Base-by-base conservation (phyloP, 495 filamentous ascomycete genomes). In the Penicillium antarcticum region DNA sequence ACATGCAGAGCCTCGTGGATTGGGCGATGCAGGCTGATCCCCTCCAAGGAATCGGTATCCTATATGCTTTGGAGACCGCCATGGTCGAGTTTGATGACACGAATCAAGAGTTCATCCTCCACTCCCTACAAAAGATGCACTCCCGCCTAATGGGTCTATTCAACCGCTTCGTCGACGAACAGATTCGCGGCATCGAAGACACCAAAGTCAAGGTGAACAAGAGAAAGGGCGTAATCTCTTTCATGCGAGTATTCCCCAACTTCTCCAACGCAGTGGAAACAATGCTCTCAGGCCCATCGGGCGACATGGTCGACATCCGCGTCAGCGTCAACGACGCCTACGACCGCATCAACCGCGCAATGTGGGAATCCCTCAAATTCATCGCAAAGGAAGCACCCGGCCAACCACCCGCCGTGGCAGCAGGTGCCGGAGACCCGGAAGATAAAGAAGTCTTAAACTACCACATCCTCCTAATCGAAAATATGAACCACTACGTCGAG, bases 161-260 rank as follows among this genome's bases (percentile, higher is more conserved):
- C 72, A 82, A 81, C 35, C 89, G 88, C 44, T 96, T 97, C 56
- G 83, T 96, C 21, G 94, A 97, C 63, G 89, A 96, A 52, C 92
- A 97, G 60, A 86, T 97, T 37, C 87, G 88, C 21, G 92, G 90
- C 23, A 96, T 97, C 53, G 92, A 97, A 68, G 92, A 97, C 48
- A 97, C 92, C n/a, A 97, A 96, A 69, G 92, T 97, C 58, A 96
- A 96, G 70, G 88, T 96, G 70, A 97, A 96, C 75, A 97, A 97
- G 76, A 85, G 92, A 51, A 96, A 95, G 70, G 92, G 92, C 12
- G 89, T 97, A 54, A 96, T 96, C 58, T 84, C 82, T 8, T 97
- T 97, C 67, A 91, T 97, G 72, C 85, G 89, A 41, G 87, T 90
- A 34, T 97, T 97, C 75, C 92, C 92, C 0, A 77, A 87, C 54